phyloP scores from a whole-genome alignment of 352 stramenopile species.

The Globisporangium apiculatum region DNA sequence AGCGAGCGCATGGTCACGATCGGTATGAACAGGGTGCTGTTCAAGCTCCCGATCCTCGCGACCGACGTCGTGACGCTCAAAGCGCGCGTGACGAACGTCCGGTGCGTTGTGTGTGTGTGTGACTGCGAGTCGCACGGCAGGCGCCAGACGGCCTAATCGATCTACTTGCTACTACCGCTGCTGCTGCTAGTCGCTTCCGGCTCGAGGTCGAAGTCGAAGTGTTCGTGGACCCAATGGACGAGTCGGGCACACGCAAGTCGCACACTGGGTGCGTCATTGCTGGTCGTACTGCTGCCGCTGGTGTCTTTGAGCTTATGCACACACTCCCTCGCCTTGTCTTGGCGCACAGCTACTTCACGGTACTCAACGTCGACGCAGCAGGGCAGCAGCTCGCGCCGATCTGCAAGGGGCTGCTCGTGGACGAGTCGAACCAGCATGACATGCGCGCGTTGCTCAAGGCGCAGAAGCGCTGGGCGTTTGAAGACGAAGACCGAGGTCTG shows the following conservation, averaged over 20 bases:
- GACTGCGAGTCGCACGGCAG: too few relatives aligned
- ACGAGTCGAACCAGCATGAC: slow-evolving; percentile 51
- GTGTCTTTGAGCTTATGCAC: neutral
- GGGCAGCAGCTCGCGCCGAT: slow-evolving; percentile 39
- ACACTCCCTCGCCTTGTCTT: neutral
- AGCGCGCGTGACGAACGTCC: slow-evolving; percentile 38
- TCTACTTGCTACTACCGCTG: too few relatives aligned
- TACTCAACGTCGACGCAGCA: slow-evolving; percentile 43
- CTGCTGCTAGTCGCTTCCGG: neutral
- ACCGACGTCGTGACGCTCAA: slow-evolving; percentile 57
- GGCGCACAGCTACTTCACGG: slow-evolving; percentile 40
- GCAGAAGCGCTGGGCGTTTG: slow-evolving; percentile 58
- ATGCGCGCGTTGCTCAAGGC: slow-evolving; percentile 61
- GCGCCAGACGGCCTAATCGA: too few relatives aligned
- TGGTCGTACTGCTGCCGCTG: too few relatives aligned
- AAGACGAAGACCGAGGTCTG: slow-evolving; percentile 31
- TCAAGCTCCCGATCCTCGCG: slow-evolving; percentile 60
- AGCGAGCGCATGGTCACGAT: slow-evolving; percentile 58
- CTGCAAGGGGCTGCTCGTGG: slow-evolving; percentile 32
- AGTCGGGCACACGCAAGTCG: slow-evolving; percentile 31
- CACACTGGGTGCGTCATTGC: slow-evolving; percentile 33
- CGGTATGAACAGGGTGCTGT: slow-evolving; percentile 57
- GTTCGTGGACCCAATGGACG: slow-evolving; percentile 41
- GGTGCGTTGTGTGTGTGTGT: slow-evolving; percentile 28
- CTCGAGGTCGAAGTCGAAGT: slow-evolving; percentile 59